A percentile compares a stretch with the other conserved stretches of the same genome.
Evolutionary conservation across 108 stramenopile genomes (phyloP).

Genomic region (Bacterosira constricta): DNA sequence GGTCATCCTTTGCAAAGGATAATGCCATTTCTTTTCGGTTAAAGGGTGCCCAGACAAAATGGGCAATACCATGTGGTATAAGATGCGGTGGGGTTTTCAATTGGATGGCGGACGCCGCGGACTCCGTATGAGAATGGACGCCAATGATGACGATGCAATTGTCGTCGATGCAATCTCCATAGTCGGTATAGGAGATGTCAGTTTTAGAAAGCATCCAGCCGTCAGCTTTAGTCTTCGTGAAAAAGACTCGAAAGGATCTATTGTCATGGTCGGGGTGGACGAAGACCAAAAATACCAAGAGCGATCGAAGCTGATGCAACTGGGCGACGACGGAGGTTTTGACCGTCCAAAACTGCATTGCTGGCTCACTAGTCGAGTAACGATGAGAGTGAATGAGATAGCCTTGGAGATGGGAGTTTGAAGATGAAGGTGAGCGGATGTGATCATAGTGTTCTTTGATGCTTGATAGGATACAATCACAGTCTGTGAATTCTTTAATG

Average conservation of each 20-base stretch:
- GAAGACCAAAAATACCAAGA: no score
- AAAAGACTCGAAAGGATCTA: neutral
- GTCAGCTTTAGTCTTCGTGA: neutral
- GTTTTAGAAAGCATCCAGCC: neutral
- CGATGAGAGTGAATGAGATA: neutral
- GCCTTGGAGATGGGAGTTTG: neutral
- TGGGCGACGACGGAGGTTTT: neutral
- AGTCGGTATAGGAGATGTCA: neutral
- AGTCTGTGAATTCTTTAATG: neutral
- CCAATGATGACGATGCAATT: neutral
- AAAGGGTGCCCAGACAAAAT: conserved; percentile 1
- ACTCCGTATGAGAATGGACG: neutral
- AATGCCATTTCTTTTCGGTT: neutral
- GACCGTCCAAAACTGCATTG: neutral
- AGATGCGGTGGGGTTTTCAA: neutral
- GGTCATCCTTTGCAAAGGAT: neutral
- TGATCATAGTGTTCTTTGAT: neutral
- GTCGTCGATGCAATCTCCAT: neutral
- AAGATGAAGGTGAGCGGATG: neutral
- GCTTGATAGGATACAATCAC: neutral
- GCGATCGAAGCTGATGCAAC: neutral
- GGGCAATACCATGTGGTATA: neutral
- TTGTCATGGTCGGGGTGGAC: conserved; percentile 1
- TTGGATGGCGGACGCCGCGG: neutral
- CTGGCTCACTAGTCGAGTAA: neutral